Evolutionary conservation across 306 rosid species (phyloP), one percentile per base, ranked within the genome.

Genomic region (Vicia villosa): DNA sequence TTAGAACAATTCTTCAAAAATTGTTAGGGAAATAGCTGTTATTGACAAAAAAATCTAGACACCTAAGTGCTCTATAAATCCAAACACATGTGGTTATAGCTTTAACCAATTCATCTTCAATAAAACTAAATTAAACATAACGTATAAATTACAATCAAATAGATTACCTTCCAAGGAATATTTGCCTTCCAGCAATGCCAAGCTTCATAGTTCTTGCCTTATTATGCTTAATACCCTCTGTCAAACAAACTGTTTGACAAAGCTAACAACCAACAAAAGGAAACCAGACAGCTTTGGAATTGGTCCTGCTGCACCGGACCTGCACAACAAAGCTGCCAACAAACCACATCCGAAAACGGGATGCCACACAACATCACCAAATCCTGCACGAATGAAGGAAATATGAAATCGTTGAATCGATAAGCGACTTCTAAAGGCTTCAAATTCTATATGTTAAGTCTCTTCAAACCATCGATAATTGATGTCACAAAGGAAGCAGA

Each of bases 141-240:
- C 19, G 22, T 0, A 46, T 4, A 55, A 56, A 57, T 54, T 40
- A 63, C 34, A 63, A 47, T 10, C 4, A 50, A 41, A 59, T 17
- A 42, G 26, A 3, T 55, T 79, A 86, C 96, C 99, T 94, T 91
- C 99, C 99, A 94, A 46, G 99, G 99, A 83, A 94, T 94, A 77
- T 94, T 94, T 51, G 99, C 99, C 75, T 91, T 94, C 99, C 99
- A 94, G 64, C 99, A 94, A n/a, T 97, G 92, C 99, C 99, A 94
- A 3, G 99, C 99, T 83, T 94, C 99, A 94, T 94, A 21, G 96
- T 91, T 63, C 97, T 88, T 51, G 99, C 99, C 81, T 94, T 91
- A 52, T 94, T 94, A 80, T 91, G 99, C 86, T 91, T 94, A 22
- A 94, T 94, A 26, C 99, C 99, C 95, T 94, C 99, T 90, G 84